A percentile compares a stretch with the other conserved stretches of the same genome.
Evolutionary conservation across 176 grass and related monocot genomes (phyloP).

Genomic region (Zea luxurians): DNA sequence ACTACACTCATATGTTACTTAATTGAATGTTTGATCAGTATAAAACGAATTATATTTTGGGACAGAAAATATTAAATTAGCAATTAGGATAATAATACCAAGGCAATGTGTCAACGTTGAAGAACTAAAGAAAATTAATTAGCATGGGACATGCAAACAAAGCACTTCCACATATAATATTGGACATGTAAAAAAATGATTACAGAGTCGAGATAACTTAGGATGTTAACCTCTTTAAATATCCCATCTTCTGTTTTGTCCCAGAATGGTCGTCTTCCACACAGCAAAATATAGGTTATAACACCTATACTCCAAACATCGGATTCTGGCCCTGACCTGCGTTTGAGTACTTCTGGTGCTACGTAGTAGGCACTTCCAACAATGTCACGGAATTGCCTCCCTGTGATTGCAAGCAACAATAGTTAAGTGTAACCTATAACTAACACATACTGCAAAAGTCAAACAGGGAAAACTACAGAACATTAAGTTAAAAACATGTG

Average conservation of each 20-base stretch:
- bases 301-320: conserved; percentile 98
- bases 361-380: conserved; percentile 96
- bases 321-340: conserved; percentile 82
- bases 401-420: conserved; percentile 38
- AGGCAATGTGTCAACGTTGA: background rate
- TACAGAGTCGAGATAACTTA: conserved; percentile 2
- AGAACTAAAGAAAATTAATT: background rate
- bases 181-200: background rate
- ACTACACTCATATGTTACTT: too few relatives aligned
- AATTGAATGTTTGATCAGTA: too few relatives aligned
- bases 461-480: conserved; percentile 23
- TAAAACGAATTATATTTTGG: too few relatives aligned
- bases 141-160: conserved; percentile 1
- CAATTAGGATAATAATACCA: background rate
- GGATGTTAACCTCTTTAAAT: conserved; percentile 74
- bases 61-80: background rate
- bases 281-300: conserved; percentile 95
- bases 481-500: conserved; percentile 27
- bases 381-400: conserved; percentile 83
- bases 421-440: conserved; percentile 8
- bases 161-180: background rate
- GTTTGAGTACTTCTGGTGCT: conserved; percentile 87
- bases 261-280: conserved; percentile 89
- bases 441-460: background rate
- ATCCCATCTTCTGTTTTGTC: conserved; percentile 99